Evolutionary conservation across 2,329 filamentous ascomycete species (phyloP).

Genomic region (Trichophyton simii): DNA sequence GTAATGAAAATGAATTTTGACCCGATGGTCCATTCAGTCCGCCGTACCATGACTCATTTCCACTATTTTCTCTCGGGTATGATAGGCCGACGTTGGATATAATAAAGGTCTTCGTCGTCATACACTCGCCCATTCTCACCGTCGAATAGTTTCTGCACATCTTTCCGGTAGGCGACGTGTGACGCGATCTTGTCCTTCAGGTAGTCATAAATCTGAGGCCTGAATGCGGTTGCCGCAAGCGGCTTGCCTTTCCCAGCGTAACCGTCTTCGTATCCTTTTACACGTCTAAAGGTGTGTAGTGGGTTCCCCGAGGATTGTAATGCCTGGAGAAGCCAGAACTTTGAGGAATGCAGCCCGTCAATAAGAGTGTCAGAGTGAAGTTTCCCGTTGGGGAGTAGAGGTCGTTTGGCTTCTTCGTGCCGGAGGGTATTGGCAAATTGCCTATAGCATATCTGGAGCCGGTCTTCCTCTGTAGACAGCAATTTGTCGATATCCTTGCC

Average conservation of each 20-base stretch:
- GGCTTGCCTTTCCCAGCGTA: neutral
- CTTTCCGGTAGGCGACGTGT: neutral
- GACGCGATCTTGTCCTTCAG: neutral
- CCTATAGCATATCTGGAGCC: slow-evolving; percentile 1
- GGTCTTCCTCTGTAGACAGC: neutral
- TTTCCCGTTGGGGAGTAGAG: neutral
- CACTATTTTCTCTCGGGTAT: neutral
- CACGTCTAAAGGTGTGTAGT: neutral
- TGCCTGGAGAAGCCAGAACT: neutral
- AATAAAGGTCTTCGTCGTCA: neutral
- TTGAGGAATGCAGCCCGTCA: neutral
- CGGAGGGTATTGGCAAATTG: slow-evolving; percentile 10
- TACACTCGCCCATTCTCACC: neutral
- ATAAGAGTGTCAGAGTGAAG: neutral
- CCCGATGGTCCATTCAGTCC: no score
- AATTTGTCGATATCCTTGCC: slow-evolving; percentile 7
- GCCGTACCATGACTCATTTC: no score
- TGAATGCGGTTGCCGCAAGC: neutral
- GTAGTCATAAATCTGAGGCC: neutral
- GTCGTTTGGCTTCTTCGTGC: slow-evolving; percentile 9
- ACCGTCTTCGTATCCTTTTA: neutral
- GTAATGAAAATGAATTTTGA: no score
- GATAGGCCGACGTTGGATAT: neutral
- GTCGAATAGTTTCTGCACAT: neutral
- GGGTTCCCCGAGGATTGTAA: neutral